Evolutionary conservation across 805 yeast species (phyloP).

Genomic region (Saccharomycopsis selenospora): DNA sequence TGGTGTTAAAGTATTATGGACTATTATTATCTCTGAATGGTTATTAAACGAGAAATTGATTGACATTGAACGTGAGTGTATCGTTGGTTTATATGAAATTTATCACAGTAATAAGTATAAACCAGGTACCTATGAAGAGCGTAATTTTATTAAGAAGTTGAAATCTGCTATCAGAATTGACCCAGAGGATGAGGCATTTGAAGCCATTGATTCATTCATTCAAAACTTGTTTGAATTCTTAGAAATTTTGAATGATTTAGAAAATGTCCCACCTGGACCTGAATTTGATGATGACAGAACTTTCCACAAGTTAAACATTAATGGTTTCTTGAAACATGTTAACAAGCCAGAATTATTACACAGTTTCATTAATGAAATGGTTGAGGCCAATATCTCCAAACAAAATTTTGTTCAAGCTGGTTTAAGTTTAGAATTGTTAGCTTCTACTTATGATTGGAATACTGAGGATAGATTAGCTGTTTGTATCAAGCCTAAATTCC

Average conservation of each 20-base stretch:
- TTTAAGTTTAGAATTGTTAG: conserved; percentile 66
- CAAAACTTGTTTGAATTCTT: conserved; percentile 54
- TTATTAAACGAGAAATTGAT: conserved; percentile 47
- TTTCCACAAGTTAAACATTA: conserved; percentile 67
- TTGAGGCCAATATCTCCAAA: conserved; percentile 52
- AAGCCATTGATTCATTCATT: conserved; percentile 42
- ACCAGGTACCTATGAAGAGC: conserved; percentile 50
- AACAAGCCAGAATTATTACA: conserved; percentile 74
- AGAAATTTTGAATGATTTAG: conserved; percentile 56
- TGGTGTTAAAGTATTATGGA: conserved; percentile 64
- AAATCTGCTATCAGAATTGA: conserved; percentile 46
- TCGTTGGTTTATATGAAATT: conserved; percentile 56
- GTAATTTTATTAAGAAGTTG: conserved; percentile 43
- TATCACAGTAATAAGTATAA: conserved; percentile 51
- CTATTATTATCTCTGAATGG: conserved; percentile 62
- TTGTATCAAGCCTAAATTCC: conserved; percentile 59
- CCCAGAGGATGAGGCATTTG: conserved; percentile 56
- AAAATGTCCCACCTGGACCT: conserved; percentile 68
- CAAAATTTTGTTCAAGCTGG: conserved; percentile 76
- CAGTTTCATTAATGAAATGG: conserved; percentile 70
- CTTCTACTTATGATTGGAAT: conserved; percentile 71
- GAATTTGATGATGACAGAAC: conserved; percentile 86
- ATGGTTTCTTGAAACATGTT: conserved; percentile 69
- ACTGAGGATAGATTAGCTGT: conserved; percentile 48
- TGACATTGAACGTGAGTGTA: conserved; percentile 56